Base-by-base conservation (phyloP, 495 filamentous ascomycete species). In the Aspergillus sparsus region DNA sequence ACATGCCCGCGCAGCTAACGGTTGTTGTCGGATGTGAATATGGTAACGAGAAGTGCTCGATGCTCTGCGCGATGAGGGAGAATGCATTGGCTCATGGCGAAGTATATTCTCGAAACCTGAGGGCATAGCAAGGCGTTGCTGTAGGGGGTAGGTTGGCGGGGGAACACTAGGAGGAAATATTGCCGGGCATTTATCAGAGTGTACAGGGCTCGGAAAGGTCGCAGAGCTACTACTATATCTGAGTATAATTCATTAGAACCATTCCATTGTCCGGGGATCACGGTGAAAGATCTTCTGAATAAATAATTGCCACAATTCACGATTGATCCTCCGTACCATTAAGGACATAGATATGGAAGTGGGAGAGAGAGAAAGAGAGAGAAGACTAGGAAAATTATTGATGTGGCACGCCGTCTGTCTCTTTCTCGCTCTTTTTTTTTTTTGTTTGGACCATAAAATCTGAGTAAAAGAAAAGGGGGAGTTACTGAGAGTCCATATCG, bases 21-120 rank as follows among this genome's bases (percentile, higher is more conserved):
- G 94, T 63, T 98, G 94, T 68, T 98, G 94, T 12, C 94, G 89
- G 39, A 98, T 85, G 34, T 80, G 81, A 45, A 98, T 82, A 34
- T 73, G 72, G 67, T 85, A 85, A 31, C 76, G 73, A 35, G 74
- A 67, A n/a, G 66, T 66, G 31, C 68, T 55, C 33, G 66, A 55
- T 8, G 71, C 61, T 50, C 56, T 56, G 12, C 52, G 63, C 35
- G 62, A 62, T 31, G 71, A 61, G 18, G 66, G 66, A 9, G 66
- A 64, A 37, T 73, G 67, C n/a, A 66, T 60, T 36, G 70, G 66
- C n/a, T 66, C 60, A 36, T 73, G 76, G 53, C 78, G 71, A 37
- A 80, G 70, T 33, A 80, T 62, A 31, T 70, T 75, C 54, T 78
- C 77, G 51, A 80, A 75, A 37, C 77, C 75, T 13, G 68, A 69